Base-by-base conservation (phyloP, 1,284 basidiomycete species). In the Ganoderma sinense region DNA sequence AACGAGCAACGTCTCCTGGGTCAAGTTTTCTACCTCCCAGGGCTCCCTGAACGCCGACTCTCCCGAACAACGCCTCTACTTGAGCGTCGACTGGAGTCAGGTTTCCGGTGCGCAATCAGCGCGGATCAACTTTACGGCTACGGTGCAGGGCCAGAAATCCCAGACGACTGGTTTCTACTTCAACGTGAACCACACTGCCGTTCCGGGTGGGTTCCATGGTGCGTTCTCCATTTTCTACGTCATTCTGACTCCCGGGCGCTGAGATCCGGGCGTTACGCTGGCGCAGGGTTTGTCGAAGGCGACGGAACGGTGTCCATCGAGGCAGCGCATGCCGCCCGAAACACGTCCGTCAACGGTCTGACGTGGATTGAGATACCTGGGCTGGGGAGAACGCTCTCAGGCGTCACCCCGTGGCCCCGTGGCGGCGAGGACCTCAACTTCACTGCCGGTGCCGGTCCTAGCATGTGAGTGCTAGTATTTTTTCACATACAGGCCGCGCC, bases 231-330 rank as follows among this genome's bases (percentile, higher is more conserved):
- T n/a, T n/a, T n/a, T n/a, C n/a, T n/a, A n/a, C n/a, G n/a, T n/a
- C n/a, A n/a, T n/a, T n/a, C n/a, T n/a, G n/a, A n/a, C n/a, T n/a
- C n/a, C n/a, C n/a, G n/a, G n/a, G n/a, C n/a, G n/a, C n/a, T n/a
- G n/a, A n/a, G n/a, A n/a, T n/a, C n/a, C n/a, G n/a, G n/a, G n/a
- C n/a, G n/a, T n/a, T n/a, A n/a, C n/a, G n/a, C n/a, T n/a, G n/a
- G n/a, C n/a, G n/a, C n/a, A n/a, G 90, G 91, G 6, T 90, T 90
- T 70, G 86, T 92, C 26, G 88, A 92, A 75, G 88, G 88, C 18
- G 86, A 87, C 63, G 89, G 89, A 13, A 87, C 84, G 20, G 83
- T 93, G 55, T 88, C 88, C 1, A 89, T 92, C 51, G 90, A 93
- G 74, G 91, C 90, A 14, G 86, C 83, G 2, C 90, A 91, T 76